Evolutionary conservation across 1,139 yeast species (phyloP), one percentile per base, ranked within the genome.

Genomic region (Diutina sp.): DNA sequence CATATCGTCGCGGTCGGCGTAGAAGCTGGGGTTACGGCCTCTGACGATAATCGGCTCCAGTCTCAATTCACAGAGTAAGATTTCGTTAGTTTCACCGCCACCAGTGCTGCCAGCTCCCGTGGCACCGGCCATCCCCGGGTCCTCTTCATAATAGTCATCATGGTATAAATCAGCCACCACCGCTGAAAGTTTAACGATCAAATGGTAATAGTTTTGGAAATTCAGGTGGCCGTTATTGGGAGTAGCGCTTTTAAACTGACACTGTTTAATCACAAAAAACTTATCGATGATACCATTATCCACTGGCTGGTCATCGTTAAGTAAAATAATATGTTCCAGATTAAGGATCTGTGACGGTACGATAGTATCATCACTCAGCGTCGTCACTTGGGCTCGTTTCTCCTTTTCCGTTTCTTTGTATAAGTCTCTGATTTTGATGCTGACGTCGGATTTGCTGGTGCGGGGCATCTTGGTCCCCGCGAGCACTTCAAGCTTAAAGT

Each of bases 1-100:
- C 32, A 81, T 67, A 62, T 82, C 85, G 54, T 79, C 78, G 58
- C 84, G 68, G 59, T 81, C 83, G 32, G 78, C 75, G 62, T 83
- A 83, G 62, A 84, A 84, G 32, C 82, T 74, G 3, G 89, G 88
- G 62, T 83, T 84, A 58, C 88, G 68, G 3, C 88, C 89, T 59
- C 89, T 68, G 3, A 83, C 88, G 41, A 82, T 80, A 6, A 83
- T 79, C 1, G 86, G 86, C 62, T 45, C 75, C 63, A 78, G 74
- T 8, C 63, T 64, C 38, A 75, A 35, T 46, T 57, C 78, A 55
- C 66, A 64, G 38, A 74, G 63, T 4, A 64, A 63, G 5, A 73
- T 66, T 58, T 74, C 78, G 60, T 73, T 74, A 38, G 68, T 65
- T 56, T 67, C 68, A 55, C 59, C 64, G 48, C 62, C 65, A 16